Evolutionary conservation across 768 basidiomycete species (phyloP).

Genomic region (Chlorophyllum brunneum): DNA sequence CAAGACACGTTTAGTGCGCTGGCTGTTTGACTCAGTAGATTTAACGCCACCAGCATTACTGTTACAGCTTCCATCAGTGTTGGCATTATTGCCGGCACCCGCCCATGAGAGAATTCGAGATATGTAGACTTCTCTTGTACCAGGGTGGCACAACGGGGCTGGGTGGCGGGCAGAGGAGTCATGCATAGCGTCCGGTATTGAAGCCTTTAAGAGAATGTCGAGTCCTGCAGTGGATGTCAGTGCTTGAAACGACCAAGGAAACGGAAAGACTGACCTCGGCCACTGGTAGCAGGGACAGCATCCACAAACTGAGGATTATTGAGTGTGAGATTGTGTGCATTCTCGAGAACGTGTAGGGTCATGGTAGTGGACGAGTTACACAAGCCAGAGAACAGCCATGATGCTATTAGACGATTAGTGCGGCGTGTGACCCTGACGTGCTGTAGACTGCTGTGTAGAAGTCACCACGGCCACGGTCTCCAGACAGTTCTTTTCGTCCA

Average conservation of each 20-base stretch:
- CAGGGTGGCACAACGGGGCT: neutral
- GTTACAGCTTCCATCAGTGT: too few species aligned
- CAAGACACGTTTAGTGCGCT: neutral
- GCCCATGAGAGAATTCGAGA: constrained; percentile 28
- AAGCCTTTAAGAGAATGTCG: neutral
- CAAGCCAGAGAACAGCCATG: too few species aligned
- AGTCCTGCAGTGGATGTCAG: neutral
- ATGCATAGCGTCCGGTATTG: neutral
- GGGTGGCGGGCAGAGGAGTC: neutral
- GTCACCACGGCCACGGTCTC: too few species aligned
- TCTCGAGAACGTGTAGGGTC: too few species aligned
- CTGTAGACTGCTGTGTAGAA: too few species aligned
- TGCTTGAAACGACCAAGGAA: neutral
- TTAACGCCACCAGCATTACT: too few species aligned
- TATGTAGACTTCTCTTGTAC: constrained; percentile 38
- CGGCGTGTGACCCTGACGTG: too few species aligned
- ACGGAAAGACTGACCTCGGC: neutral
- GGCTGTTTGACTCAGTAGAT: too few species aligned
- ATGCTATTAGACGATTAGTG: too few species aligned
- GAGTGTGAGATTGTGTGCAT: neutral
- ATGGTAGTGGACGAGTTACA: too few species aligned
- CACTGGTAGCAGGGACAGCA: neutral
- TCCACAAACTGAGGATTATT: neutral
- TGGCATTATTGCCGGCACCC: too few species aligned
- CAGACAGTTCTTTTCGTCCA: too few species aligned